phyloP scores from a whole-genome alignment of 352 stramenopile genomes.

The Globisporangium spiculum region DNA sequence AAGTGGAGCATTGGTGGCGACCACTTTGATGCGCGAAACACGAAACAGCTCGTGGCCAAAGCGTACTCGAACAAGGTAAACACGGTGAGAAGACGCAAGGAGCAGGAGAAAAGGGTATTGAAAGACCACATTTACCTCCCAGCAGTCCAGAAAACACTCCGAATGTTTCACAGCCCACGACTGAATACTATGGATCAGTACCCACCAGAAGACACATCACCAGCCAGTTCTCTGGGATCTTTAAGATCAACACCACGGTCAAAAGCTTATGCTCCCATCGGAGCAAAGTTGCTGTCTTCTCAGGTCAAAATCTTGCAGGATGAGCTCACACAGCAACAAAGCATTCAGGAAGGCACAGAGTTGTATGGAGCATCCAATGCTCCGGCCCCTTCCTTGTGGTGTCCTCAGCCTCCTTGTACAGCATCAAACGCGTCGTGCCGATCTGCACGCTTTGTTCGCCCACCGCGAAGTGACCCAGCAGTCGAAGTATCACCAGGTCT shows the following conservation, averaged over 20 bases:
- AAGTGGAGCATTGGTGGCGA: slow-evolving; percentile 3
- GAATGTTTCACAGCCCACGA: slow-evolving; percentile 10
- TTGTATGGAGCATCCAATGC: background rate
- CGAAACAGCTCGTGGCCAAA: slow-evolving; percentile 16
- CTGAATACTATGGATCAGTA: background rate
- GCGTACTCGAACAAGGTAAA: slow-evolving; percentile 17
- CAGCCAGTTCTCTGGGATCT: background rate
- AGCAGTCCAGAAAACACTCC: slow-evolving; percentile 24
- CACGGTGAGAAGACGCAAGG: slow-evolving; percentile 8
- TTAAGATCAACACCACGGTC: background rate
- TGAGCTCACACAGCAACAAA: slow-evolving; percentile 17
- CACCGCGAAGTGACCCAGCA: background rate
- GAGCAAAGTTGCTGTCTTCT: slow-evolving; percentile 36
- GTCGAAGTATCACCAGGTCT: background rate
- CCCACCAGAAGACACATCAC: background rate
- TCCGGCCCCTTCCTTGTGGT: slow-evolving; percentile 11
- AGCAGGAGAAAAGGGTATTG: slow-evolving; percentile 19
- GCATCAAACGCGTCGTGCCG: slow-evolving; percentile 7
- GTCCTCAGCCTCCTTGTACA: slow-evolving; percentile 13
- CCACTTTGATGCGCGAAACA: slow-evolving; percentile 14
- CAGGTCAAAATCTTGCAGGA: slow-evolving; percentile 37
- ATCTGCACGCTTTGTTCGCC: background rate
- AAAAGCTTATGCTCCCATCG: slow-evolving; percentile 12
- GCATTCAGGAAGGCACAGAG: background rate
- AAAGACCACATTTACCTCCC: slow-evolving; percentile 34